These are phyloP conservation scores for Pyronema omphalodes DNA, from an alignment of 495 filamentous ascomycete genomes.

Conservation along the genomic window DNA sequence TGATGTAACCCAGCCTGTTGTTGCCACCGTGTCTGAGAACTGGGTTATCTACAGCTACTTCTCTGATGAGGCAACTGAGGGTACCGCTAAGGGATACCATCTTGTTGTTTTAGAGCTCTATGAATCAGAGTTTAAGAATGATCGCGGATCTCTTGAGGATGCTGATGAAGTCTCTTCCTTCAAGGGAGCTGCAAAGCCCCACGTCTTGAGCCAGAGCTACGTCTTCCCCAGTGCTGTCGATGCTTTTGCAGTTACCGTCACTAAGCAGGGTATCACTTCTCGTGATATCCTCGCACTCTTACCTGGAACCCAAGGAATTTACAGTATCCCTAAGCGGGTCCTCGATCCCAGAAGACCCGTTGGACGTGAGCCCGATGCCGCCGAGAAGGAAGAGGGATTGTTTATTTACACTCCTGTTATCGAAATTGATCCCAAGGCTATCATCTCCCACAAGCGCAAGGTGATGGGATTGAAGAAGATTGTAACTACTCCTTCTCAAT, in stretches of 20 bases:
- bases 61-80: slow-evolving; percentile 33
- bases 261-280: slow-evolving; percentile 79
- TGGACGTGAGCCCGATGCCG: slow-evolving; percentile 60
- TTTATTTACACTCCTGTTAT: slow-evolving; percentile 54
- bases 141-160: slow-evolving; percentile 60
- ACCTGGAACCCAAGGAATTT: slow-evolving; percentile 47
- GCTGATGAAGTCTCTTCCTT: slow-evolving; percentile 55
- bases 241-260: slow-evolving; percentile 67
- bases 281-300: slow-evolving; percentile 65
- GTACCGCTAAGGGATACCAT: slow-evolving; percentile 63
- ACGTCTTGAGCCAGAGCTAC: slow-evolving; percentile 60
- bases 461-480: slow-evolving; percentile 56
- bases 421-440: slow-evolving; percentile 67
- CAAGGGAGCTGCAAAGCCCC: slow-evolving; percentile 37
- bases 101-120: slow-evolving; percentile 76
- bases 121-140: slow-evolving; percentile 62
- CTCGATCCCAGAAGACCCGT: slow-evolving; percentile 81
- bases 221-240: slow-evolving; percentile 58
- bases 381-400: slow-evolving; percentile 70
- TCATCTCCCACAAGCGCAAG: slow-evolving; percentile 66
- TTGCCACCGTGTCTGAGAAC: slow-evolving; percentile 71
- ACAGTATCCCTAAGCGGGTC: slow-evolving; percentile 56
- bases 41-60: slow-evolving; percentile 90
- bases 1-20: slow-evolving; percentile 55
- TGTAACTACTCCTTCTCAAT: slow-evolving; percentile 49